These are phyloP conservation scores for Boletus smithii DNA, from an alignment of 1,284 basidiomycete species.

Conservation along the genomic window DNA sequence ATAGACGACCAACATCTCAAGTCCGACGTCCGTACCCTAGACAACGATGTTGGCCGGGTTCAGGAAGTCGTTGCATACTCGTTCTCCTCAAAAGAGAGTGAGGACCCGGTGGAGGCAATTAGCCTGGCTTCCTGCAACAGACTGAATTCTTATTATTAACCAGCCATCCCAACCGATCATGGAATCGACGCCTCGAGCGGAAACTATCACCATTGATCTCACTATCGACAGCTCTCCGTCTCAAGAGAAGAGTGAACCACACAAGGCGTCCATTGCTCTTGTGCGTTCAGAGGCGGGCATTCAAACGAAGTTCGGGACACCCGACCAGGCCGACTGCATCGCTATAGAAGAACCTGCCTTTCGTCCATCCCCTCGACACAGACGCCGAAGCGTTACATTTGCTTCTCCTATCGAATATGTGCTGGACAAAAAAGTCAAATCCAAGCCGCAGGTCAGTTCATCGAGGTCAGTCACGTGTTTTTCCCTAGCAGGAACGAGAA, in stretches of 20 bases:
- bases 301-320: neutral
- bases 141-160: constrained; percentile 1
- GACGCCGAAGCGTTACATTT: constrained; percentile 28
- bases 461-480: constrained; percentile 7
- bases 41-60: neutral
- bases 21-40: neutral
- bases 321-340: neutral
- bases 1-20: neutral
- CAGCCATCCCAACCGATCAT: constrained; percentile 11
- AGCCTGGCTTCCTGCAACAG: neutral
- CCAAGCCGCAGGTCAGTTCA: neutral
- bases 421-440: constrained; percentile 2
- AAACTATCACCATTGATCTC: constrained; percentile 28
- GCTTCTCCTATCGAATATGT: constrained; percentile 29
- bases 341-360: constrained; percentile 1
- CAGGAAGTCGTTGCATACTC: constrained; percentile 1
- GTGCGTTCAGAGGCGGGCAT: neutral
- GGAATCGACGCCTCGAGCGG: constrained; percentile 11
- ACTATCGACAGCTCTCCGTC: constrained; percentile 24
- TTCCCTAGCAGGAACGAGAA: neutral
- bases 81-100: constrained; percentile 1
- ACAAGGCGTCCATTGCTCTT: neutral
- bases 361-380: constrained; percentile 8
- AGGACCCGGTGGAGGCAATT: constrained; percentile 14
- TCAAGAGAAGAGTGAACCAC: neutral